Evolutionary conservation across 805 yeast genomes (phyloP).

Genomic region (Pichia californica): DNA sequence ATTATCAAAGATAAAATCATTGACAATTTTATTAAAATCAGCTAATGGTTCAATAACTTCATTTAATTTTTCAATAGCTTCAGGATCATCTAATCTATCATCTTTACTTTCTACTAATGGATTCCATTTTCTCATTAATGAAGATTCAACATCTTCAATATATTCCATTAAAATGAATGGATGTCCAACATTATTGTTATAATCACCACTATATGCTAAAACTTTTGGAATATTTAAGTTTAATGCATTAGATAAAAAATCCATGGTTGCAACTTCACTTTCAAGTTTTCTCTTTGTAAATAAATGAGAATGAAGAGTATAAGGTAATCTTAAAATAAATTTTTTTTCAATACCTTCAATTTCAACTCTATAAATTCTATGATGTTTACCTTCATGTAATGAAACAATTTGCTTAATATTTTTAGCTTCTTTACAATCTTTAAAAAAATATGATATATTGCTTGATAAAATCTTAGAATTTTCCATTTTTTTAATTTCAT

Average conservation of each 20-base stretch:
- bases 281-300: constrained; percentile 63
- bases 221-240: constrained; percentile 70
- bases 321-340: constrained; percentile 80
- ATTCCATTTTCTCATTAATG: constrained; percentile 82
- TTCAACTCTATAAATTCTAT: constrained; percentile 72
- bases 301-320: constrained; percentile 61
- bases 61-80: constrained; percentile 43
- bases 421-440: constrained; percentile 11
- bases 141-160: constrained; percentile 59
- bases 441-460: constrained; percentile 17
- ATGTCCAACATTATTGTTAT: constrained; percentile 54
- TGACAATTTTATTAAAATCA: constrained; percentile 32
- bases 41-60: constrained; percentile 67
- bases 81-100: constrained; percentile 46
- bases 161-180: constrained; percentile 82
- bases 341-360: constrained; percentile 33
- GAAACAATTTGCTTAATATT: constrained; percentile 68
- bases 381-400: constrained; percentile 91
- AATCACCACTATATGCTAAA: constrained; percentile 55
- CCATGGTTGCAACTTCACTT: constrained; percentile 92
- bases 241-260: constrained; percentile 62
- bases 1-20: constrained; percentile 51
- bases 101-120: constrained; percentile 49
- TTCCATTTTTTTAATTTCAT: constrained; percentile 31
- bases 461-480: constrained; percentile 16